Evolutionary conservation across 345 rosid species (phyloP).

Genomic region (Anacardium occidentale): DNA sequence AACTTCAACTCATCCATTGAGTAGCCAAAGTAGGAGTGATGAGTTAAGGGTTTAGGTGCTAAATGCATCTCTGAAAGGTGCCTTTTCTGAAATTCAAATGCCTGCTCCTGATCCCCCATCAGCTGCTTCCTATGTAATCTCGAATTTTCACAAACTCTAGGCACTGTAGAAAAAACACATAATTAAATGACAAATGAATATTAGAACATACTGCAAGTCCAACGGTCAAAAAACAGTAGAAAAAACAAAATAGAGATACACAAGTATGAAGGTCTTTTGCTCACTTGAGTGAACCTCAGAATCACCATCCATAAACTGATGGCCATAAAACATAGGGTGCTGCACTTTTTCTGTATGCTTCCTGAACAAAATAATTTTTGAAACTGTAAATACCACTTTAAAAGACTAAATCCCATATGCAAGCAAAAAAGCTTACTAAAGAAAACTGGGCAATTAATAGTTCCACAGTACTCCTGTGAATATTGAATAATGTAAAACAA

Average conservation of each 20-base stretch:
- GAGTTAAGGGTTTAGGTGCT: conserved; percentile 36
- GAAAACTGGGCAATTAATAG: not conserved
- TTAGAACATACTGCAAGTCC: not conserved
- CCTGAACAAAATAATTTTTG: conserved; percentile 29
- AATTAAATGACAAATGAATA: not conserved
- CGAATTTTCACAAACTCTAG: conserved; percentile 43
- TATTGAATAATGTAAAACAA: not conserved
- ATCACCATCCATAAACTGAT: conserved; percentile 55
- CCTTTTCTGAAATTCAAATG: conserved; percentile 47
- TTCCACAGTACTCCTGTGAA: not conserved
- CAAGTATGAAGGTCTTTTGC: conserved; percentile 5
- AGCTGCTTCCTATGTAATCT: conserved; percentile 49
- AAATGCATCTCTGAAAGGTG: conserved; percentile 40
- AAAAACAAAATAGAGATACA: not conserved
- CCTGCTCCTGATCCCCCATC: conserved; percentile 48
- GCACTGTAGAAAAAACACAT: conserved; percentile 32
- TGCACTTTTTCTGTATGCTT: conserved; percentile 55
- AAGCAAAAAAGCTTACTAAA: not conserved
- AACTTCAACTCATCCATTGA: conserved; percentile 46
- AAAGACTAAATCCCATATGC: not conserved
- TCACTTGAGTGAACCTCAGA: conserved; percentile 56
- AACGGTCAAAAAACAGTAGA: not conserved
- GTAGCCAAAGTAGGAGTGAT: conserved; percentile 48
- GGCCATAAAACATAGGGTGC: conserved; percentile 39
- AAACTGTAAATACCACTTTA: not conserved